A percentile compares a stretch with the other conserved stretches of the same genome.
Evolutionary conservation across 495 filamentous ascomycete genomes (phyloP).

Genomic region (Aspergillus saccharolyticus): DNA sequence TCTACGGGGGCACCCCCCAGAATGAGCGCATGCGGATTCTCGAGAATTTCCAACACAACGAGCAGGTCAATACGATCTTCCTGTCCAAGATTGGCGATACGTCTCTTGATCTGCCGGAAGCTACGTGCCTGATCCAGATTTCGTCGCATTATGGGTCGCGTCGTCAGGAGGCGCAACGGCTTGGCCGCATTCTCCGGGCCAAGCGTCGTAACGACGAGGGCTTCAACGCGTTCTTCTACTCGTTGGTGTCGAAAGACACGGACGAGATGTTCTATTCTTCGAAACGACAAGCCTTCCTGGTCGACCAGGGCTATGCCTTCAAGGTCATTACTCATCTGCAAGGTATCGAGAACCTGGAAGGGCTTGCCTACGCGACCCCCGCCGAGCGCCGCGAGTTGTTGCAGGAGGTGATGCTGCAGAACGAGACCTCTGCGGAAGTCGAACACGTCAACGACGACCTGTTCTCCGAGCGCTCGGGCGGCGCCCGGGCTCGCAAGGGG

Average conservation of each 20-base stretch:
- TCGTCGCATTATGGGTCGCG: conserved; percentile 97
- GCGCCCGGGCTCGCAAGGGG: conserved; percentile 35
- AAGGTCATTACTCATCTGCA: conserved; percentile 97
- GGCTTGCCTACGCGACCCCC: conserved; percentile 73
- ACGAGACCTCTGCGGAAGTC: conserved; percentile 70
- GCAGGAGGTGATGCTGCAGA: conserved; percentile 87
- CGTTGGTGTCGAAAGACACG: conserved; percentile 92
- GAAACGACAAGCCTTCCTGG: conserved; percentile 94
- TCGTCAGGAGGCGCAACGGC: conserved; percentile 91
- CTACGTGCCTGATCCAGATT: conserved; percentile 96
- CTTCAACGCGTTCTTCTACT: conserved; percentile 99
- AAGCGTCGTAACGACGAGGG: conserved; percentile 97
- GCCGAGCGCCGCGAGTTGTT: conserved; percentile 84
- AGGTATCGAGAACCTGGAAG: conserved; percentile 78
- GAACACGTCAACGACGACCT: conserved; percentile 80
- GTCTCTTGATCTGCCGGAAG: conserved; percentile 92
- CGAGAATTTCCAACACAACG: conserved; percentile 95
- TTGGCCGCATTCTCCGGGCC: conserved; percentile 91
- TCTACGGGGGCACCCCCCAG: conserved; percentile 86
- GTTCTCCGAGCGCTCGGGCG: conserved; percentile 58
- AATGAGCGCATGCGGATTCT: conserved; percentile 83
- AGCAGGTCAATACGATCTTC: conserved; percentile 91
- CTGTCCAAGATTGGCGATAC: conserved; percentile 98
- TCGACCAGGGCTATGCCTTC: conserved; percentile 98
- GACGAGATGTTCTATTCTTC: conserved; percentile 98